Base-by-base conservation (phyloP, 225 moss, liverwort and hornwort species). In the Bryoerythrophyllum caledonicum region DNA sequence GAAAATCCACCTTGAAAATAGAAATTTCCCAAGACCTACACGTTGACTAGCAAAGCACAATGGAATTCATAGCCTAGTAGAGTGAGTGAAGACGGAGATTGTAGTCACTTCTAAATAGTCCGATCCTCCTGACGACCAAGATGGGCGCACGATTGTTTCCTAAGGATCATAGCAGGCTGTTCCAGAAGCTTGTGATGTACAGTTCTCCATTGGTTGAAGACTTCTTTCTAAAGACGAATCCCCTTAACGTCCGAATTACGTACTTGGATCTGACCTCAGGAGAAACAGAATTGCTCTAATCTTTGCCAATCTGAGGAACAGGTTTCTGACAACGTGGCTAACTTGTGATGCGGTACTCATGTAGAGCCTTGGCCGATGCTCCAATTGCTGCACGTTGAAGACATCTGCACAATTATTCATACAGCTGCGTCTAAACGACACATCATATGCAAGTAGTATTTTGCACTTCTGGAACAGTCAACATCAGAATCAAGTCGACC, bases 311-410 rank as follows among this genome's bases (percentile, higher is more conserved):
- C 53, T n/a, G 41, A 71, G 26, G n/a, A n/a, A n/a, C n/a, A n/a
- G n/a, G n/a, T n/a, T n/a, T n/a, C n/a, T n/a, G n/a, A n/a, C n/a
- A n/a, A n/a, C n/a, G n/a, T n/a, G n/a, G 61, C 65, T 62, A 27
- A 67, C 73, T 74, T 12, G 61, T 53, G 73, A 41, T 59, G 53
- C 4, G 56, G 62, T 77, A n/a, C n/a, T n/a, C n/a, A n/a, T n/a
- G n/a, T n/a, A 62, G 27, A 54, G 40, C 63, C 57, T 78, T 58
- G 12, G 25, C 28, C 30, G 65, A 56, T 40, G 20, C 71, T 61
- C 63, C 73, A 25, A 58, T 65, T 59, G 26, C 74, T 52, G 64
- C 59, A 64, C 74, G 54, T 73, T 68, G 48, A 74, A 65, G 78
- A 44, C 66, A n/a, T n/a, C n/a, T n/a, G n/a, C n/a, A n/a, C n/a